phyloP scores from a whole-genome alignment of 345 rosid genomes.

The Hibiscus tridactylites region DNA sequence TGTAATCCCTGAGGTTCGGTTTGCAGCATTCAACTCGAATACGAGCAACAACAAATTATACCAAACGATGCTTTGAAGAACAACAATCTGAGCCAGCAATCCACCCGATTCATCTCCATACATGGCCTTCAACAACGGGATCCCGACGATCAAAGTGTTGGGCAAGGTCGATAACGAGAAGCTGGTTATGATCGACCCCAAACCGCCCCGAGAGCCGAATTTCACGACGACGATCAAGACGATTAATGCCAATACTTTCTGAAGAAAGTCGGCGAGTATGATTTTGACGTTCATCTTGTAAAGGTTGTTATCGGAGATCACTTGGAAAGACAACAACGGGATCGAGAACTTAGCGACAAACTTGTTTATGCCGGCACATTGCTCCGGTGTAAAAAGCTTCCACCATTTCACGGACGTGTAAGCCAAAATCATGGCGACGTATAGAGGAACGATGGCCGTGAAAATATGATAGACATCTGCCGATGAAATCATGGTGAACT shows the following conservation, averaged over 20 bases:
- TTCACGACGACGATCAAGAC: conserved; percentile 28
- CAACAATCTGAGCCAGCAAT: conserved; percentile 65
- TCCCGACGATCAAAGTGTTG: conserved; percentile 82
- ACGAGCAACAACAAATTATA: conserved; percentile 60
- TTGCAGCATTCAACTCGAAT: conserved; percentile 62
- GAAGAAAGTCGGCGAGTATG: conserved; percentile 49
- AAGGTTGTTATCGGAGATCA: conserved; percentile 60
- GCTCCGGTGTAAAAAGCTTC: conserved; percentile 64
- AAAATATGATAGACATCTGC: conserved; percentile 63
- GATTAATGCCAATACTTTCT: conserved; percentile 46
- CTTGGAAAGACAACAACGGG: conserved; percentile 70
- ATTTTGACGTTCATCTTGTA: conserved; percentile 61
- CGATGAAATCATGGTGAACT: conserved; percentile 43
- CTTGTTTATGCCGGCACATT: conserved; percentile 85
- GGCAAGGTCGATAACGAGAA: conserved; percentile 76
- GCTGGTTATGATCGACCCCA: conserved; percentile 63
- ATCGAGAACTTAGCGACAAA: conserved; percentile 77
- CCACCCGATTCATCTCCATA: conserved; percentile 50
- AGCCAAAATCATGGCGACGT: conserved; percentile 63
- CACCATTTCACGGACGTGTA: conserved; percentile 62
- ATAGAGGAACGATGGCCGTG: conserved; percentile 71
- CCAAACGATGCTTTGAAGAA: conserved; percentile 77
- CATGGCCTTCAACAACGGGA: conserved; percentile 64
- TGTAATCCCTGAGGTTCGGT: conserved; percentile 21
- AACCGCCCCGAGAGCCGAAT: conserved; percentile 37